These are phyloP conservation scores for Saturnispora zaruensis DNA, from an alignment of 805 yeast genomes.

Conservation along the genomic window DNA sequence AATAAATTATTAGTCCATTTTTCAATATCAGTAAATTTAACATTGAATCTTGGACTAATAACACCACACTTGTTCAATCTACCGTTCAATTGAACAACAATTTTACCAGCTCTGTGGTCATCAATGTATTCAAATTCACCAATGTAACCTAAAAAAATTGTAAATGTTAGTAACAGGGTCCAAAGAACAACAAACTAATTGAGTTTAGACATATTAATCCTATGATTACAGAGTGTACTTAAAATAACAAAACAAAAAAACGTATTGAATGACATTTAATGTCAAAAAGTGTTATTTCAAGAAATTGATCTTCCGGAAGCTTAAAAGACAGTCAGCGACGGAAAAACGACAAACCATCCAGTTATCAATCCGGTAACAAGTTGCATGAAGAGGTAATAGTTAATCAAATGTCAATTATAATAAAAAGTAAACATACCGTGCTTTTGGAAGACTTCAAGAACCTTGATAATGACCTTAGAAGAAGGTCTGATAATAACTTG, in stretches of 20 bases:
- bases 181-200: not conserved
- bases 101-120: slow-evolving; percentile 98
- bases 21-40: slow-evolving; percentile 89
- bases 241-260: not conserved
- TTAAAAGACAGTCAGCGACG: slow-evolving; percentile 97
- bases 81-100: slow-evolving; percentile 94
- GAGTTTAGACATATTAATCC: too few species aligned
- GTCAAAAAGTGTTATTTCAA: not conserved
- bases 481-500: slow-evolving; percentile 98
- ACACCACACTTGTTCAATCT: slow-evolving; percentile 99
- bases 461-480: slow-evolving; percentile 95
- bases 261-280: not conserved
- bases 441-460: slow-evolving; percentile 93
- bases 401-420: not conserved
- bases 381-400: not conserved
- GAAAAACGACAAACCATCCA: slow-evolving; percentile 84
- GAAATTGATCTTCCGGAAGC: slow-evolving; percentile 72
- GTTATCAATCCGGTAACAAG: slow-evolving; percentile 88
- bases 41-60: slow-evolving; percentile 97
- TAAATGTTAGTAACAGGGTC: not conserved
- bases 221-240: not conserved
- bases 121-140: slow-evolving; percentile 97
- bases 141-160: slow-evolving; percentile 49
- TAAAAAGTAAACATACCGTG: slow-evolving; percentile 43
- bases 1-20: slow-evolving; percentile 97